Conservation (phyloP, 805 yeast genomes). For the Kluyveromyces siamensis region DNA sequence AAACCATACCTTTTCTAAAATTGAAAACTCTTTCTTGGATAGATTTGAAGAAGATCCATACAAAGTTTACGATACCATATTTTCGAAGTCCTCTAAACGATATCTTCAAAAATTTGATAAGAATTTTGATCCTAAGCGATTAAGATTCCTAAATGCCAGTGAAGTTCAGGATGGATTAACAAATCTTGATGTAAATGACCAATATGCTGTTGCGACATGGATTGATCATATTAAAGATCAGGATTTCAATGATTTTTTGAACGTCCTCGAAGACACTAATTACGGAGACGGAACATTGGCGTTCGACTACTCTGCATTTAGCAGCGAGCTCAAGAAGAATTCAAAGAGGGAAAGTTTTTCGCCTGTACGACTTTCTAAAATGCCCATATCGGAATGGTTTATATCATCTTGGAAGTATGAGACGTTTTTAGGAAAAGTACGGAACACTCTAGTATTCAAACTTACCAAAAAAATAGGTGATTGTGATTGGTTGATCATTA, state of each 20-base stretch:
- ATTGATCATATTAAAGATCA: conserved; percentile 15
- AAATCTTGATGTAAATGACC: conserved; percentile 12
- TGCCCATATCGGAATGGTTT: conserved; percentile 32
- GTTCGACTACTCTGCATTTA: conserved; percentile 8
- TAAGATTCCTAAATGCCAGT: conserved; percentile 18
- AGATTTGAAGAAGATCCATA: conserved; percentile 34
- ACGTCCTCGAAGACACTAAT: conserved; percentile 12
- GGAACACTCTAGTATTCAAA: conserved; percentile 29
- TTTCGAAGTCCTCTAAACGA: conserved; percentile 30
- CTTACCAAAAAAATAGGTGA: conserved; percentile 31
- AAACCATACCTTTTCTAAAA: conserved; percentile 30
- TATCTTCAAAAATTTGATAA: conserved; percentile 28
- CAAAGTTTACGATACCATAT: conserved; percentile 26
- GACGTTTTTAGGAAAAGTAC: conserved; percentile 28
- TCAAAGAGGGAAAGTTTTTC: conserved; percentile 4
- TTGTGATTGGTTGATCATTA: conserved; percentile 32
- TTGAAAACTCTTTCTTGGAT: conserved; percentile 33
- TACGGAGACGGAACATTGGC: conserved; percentile 14
- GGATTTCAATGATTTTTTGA: conserved; percentile 14
- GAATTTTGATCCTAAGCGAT: conserved; percentile 21
- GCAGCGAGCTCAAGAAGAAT: conserved; percentile 1
- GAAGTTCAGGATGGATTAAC: conserved; percentile 17
- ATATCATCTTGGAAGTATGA: conserved; percentile 34
- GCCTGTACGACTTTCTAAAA: conserved; percentile 30
- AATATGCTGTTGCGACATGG: conserved; percentile 19